Evolutionary conservation across 805 yeast species (phyloP), one percentile per base, ranked within the genome.

Genomic region (Wickerhamiella sorbophila): DNA sequence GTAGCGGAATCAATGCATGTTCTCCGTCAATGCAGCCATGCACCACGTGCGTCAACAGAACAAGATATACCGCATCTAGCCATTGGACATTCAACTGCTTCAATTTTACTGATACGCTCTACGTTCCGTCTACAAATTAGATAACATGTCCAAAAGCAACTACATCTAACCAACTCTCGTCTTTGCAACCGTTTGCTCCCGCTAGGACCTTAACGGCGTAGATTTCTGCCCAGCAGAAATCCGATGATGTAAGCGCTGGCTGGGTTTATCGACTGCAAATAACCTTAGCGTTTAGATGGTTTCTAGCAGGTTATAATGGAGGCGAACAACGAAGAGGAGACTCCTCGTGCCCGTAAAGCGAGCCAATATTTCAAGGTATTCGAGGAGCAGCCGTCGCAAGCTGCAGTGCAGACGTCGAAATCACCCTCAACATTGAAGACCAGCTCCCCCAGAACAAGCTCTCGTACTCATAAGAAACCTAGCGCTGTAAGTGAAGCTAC

Each of bases 171-270:
- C 91, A 74, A 74, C 95, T 52, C 81, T 81, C 72, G 52, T 63
- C 68, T 98, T 98, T 61, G 99, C 98, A 69, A 91, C 91, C 69
- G 99, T 91, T 69, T 91, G 79, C 68, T 98, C 91, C 74, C 91
- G 91, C 65, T 91, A 80, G 72, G 70, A 62, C 55, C 98, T n/a
- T n/a, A n/a, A n/a, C n/a, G n/a, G n/a, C n/a, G n/a, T n/a, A n/a
- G n/a, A n/a, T n/a, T n/a, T n/a, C n/a, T n/a, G n/a, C n/a, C n/a
- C n/a, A n/a, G n/a, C n/a, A n/a, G n/a, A n/a, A n/a, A n/a, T n/a
- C n/a, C n/a, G 17, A 16, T 31, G 33, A n/a, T 31, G 34, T 32
- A 32, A 32, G 34, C 19, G 19, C 14, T 17, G 34, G 19, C 4
- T 33, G 22, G 14, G 21, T 12, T 33, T 16, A 16, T 10, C 22